Conservation (phyloP, 805 yeast genomes). For the Monosporozyma aerobia region DNA sequence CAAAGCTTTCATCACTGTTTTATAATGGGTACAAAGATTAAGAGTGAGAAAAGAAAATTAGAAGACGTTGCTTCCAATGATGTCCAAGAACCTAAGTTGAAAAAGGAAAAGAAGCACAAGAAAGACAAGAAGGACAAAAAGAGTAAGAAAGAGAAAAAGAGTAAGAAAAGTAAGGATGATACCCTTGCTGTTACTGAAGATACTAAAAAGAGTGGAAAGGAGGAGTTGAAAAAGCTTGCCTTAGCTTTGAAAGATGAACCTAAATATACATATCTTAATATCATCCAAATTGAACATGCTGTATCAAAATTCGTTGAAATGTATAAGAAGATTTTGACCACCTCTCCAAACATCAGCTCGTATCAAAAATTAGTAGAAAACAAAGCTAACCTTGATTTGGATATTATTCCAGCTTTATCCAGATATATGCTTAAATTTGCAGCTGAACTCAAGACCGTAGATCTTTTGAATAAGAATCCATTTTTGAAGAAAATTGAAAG, state of each 20-base stretch:
- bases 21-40: not conserved
- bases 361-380: constrained; percentile 31
- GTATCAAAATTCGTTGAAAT: constrained; percentile 44
- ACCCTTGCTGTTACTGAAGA: not conserved
- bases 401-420: constrained; percentile 41
- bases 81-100: not conserved
- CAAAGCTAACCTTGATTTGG: constrained; percentile 28
- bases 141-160: not conserved
- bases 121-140: constrained; percentile 7
- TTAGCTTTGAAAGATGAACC: not conserved
- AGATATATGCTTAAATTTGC: constrained; percentile 53
- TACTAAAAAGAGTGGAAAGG: not conserved
- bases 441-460: constrained; percentile 45
- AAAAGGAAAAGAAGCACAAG: constrained; percentile 9
- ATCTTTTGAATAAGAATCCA: constrained; percentile 39
- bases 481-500: constrained; percentile 47
- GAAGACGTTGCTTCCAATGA: not conserved
- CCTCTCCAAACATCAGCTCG: constrained; percentile 46
- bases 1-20: not conserved
- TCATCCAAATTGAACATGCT: constrained; percentile 42
- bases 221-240: not conserved
- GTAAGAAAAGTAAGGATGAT: not conserved
- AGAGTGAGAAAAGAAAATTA: constrained; percentile 1
- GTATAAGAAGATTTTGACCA: constrained; percentile 40
- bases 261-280: constrained; percentile 16